These are phyloP conservation scores for Rhodotorula babjevae DNA, from an alignment of 768 basidiomycete species.

Conservation along the genomic window DNA sequence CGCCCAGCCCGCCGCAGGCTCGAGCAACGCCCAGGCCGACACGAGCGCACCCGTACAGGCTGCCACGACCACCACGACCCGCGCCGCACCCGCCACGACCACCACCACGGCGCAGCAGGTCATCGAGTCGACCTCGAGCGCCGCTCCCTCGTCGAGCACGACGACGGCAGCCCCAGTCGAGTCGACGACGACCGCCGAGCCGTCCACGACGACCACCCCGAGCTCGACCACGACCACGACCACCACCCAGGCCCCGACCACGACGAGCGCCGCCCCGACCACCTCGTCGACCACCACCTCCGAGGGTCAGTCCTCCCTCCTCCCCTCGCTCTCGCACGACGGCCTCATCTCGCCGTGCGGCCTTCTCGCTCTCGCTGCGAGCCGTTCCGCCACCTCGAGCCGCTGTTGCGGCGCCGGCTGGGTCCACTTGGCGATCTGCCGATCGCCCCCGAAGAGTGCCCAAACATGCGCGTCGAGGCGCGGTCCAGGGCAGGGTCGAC, in stretches of 20 bases:
- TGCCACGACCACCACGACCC: background rate
- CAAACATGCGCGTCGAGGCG: too few relatives aligned
- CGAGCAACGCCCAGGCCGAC: background rate
- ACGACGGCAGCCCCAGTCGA: background rate
- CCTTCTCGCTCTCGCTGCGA: too few relatives aligned
- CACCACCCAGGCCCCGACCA: background rate
- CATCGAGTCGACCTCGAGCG: background rate
- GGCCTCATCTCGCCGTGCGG: background rate
- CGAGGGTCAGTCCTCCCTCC: background rate
- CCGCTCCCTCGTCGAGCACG: background rate
- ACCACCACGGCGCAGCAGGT: background rate
- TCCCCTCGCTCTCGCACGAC: too few relatives aligned
- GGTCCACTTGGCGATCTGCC: too few relatives aligned
- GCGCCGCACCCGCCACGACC: background rate
- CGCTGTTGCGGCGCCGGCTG: too few relatives aligned
- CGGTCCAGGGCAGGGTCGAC: too few relatives aligned
- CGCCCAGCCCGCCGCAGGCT: background rate
- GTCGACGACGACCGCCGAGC: background rate
- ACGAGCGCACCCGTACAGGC: background rate
- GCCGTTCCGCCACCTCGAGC: too few relatives aligned
- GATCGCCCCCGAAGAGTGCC: too few relatives aligned
- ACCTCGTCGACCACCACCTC: background rate
- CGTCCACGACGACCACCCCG: slow-evolving; percentile 3
- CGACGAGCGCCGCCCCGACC: background rate
- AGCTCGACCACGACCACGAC: slow-evolving; percentile 1